Evolutionary conservation across 2,329 filamentous ascomycete species (phyloP).

Genomic region (Ophiobolus disseminans): DNA sequence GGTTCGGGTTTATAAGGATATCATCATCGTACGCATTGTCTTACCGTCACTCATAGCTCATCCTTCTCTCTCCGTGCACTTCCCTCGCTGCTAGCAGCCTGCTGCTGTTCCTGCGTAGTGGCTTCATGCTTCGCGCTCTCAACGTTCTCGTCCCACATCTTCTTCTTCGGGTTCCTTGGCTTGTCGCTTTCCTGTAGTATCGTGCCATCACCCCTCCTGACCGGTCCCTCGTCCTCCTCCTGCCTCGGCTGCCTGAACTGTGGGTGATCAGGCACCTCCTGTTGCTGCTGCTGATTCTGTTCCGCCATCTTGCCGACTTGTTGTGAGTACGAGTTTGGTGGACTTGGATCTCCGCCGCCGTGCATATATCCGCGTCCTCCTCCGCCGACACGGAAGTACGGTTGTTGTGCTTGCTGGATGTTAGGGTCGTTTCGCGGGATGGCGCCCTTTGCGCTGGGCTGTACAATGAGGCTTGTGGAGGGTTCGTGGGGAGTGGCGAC

Average conservation of each 20-base stretch:
- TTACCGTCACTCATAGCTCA: slow-evolving; percentile 36
- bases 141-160: slow-evolving; percentile 63
- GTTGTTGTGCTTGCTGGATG: slow-evolving; percentile 39
- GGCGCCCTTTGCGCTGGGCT: slow-evolving; percentile 53
- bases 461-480: slow-evolving; percentile 51
- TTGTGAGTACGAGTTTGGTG: slow-evolving; percentile 47
- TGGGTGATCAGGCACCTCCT: slow-evolving; percentile 29
- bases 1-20: neutral
- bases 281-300: slow-evolving; percentile 31
- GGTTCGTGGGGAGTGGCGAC: slow-evolving; percentile 18
- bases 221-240: slow-evolving; percentile 40
- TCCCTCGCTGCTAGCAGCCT: slow-evolving; percentile 10
- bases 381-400: slow-evolving; percentile 57
- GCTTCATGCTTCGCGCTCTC: slow-evolving; percentile 40
- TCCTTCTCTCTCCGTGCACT: slow-evolving; percentile 22
- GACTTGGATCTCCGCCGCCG: slow-evolving; percentile 49
- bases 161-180: slow-evolving; percentile 65
- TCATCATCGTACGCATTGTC: neutral
- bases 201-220: slow-evolving; percentile 54
- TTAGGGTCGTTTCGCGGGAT: slow-evolving; percentile 41
- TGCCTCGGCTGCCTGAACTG: slow-evolving; percentile 34
- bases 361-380: slow-evolving; percentile 56
- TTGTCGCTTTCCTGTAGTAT: slow-evolving; percentile 52
- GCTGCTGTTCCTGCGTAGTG: slow-evolving; percentile 24
- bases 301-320: slow-evolving; percentile 29